Base-by-base conservation (phyloP, 208 protist species). In the Wallacemonas rigidus region DNA sequence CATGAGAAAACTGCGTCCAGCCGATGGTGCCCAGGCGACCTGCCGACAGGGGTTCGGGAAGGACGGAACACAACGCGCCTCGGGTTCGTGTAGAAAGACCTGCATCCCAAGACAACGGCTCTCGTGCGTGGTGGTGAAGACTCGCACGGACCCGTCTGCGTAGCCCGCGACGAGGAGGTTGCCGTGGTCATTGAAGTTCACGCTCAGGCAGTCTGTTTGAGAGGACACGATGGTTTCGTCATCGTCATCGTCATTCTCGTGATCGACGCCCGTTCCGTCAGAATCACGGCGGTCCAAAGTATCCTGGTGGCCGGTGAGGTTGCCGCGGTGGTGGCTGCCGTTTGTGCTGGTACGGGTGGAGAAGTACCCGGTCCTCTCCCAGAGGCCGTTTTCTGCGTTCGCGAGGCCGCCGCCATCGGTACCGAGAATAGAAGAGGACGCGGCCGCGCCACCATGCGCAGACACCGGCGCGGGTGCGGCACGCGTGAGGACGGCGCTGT, bases 1-100 rank as follows among this genome's bases (percentile, higher is more conserved):
- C 8, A 86, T 80, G 62, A 91, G 70, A 64, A 93, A 96, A 75
- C 89, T 96, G 39, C 87, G 82, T 12, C 91, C 91, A 3, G 89
- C 82, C 2, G 78, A 82, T 12, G 91, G 91, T 2, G 91, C 63
- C 89, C 91, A 96, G 15, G 79, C 69, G 5, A 96, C 83, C 45
- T 93, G 89, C 39, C 58, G 80, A 57, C 80, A 80, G n/a, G 60
- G 60, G 39, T 65, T 41, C 9, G 57, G 57, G 1, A 26, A 65
- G 14, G 60, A 26, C 5, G 6, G 40, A 41, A 35, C 15, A 45
- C 4, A 7, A 48, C 17, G 11, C 12, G 48, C 58, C 8, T 57
- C 35, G 40, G 55, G 43, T 50, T 69, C n/a, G 69, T 72, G 55
- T 45, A 17, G 39, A 47, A 39, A 89, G 6, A 80, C 75, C 7